Conservation (phyloP, 2,329 filamentous ascomycete genomes). For the Cercospora brassicicola region DNA sequence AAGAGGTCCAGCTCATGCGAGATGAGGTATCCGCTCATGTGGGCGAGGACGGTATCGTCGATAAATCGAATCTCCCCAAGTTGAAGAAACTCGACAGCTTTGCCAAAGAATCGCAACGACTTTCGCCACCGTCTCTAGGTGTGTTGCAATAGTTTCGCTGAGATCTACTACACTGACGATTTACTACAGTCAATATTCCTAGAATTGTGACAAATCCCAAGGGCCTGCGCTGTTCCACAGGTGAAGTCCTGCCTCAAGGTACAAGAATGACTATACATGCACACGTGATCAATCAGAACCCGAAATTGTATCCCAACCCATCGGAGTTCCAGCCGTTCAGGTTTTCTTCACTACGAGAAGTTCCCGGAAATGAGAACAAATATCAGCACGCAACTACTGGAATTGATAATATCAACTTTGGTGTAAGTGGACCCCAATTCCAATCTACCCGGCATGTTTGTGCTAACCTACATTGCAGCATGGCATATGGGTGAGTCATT, state of each 20-base stretch:
- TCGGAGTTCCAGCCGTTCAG: background rate
- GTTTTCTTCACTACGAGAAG: background rate
- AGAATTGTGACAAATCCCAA: background rate
- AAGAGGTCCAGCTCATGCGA: background rate
- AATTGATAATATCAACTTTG: background rate
- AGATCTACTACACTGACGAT: background rate
- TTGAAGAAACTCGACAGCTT: background rate
- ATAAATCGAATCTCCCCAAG: background rate
- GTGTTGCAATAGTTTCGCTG: background rate
- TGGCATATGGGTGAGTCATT: background rate
- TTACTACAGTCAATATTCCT: background rate
- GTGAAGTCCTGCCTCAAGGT: background rate
- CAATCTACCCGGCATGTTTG: background rate
- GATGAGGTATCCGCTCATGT: background rate
- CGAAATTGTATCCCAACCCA: background rate
- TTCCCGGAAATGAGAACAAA: background rate
- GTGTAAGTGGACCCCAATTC: background rate
- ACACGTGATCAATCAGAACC: background rate
- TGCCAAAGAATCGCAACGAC: background rate
- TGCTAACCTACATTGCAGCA: background rate
- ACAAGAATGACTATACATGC: background rate
- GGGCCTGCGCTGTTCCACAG: background rate
- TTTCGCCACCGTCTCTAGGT: background rate
- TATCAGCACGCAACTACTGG: background rate
- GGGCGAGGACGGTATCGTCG: background rate